Evolutionary conservation across 192 early-diverging fungal genomes (phyloP), one percentile per base, ranked within the genome.

Genomic region (Pilaira anomala): DNA sequence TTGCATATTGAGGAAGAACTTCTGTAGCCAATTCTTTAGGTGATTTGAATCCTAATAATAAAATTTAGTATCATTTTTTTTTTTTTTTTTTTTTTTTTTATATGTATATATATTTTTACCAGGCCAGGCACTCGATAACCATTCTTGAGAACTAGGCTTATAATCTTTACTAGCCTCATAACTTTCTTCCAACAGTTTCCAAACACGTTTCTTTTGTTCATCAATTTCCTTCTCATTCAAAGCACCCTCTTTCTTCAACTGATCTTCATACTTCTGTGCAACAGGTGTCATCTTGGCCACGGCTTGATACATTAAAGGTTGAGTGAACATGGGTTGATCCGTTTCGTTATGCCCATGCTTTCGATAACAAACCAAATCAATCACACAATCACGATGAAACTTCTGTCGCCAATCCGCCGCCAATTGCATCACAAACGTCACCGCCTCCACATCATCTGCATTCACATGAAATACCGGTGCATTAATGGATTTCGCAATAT

Each of bases 281-380:
- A 86, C 91, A 8, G 96, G 89, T 28, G 67, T 76, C 84, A 94
- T 93, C 68, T 87, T 82, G 66, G 83, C 83, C 75, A 98, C 92
- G 55, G 85, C 83, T 76, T 89, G 77, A 77, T 97, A 97, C 95
- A 98, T 97, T 72, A 88, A 85, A 42, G 96, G 96, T 76, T 98
- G 96, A 22, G 96, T 98, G 82, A 98, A 98, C 71, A 83, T 86
- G 51, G 96, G 96, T 78, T 98, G 94, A 79, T 98, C 96, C 36
- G 92, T 93, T 79, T 98, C 96, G 78, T 98, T 98, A 87, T 98
- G 96, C 29, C 96, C 96, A 59, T 98, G 88, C 68, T 89, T 89
- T 57, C 96, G 87, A 85, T 98, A 98, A 72, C 96, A 93, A 26
- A 98, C 92, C 68, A 98, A 83, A 60, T 98, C 95, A 54, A 98